Conservation (phyloP, 2,329 filamentous ascomycete species). For the Venturia effusa region DNA sequence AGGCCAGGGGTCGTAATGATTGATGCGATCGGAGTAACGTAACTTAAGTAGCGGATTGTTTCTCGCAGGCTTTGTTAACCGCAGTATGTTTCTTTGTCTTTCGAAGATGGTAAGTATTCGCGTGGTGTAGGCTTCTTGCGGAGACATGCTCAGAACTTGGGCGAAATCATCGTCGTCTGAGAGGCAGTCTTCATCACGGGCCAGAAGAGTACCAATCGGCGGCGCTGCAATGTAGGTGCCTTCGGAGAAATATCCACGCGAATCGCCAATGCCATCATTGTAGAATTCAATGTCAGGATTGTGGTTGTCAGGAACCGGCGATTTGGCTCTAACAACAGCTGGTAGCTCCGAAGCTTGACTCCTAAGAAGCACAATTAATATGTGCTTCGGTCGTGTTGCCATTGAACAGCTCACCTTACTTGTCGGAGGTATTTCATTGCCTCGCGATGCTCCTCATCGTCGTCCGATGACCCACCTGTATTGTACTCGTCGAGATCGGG, state of each 20-base stretch:
- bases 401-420: constrained; percentile 16
- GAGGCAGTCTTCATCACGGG: neutral
- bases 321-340: constrained; percentile 55
- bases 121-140: constrained; percentile 57
- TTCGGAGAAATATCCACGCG: constrained; percentile 60
- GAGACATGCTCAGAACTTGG: constrained; percentile 19
- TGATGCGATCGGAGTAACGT: neutral
- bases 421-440: constrained; percentile 23
- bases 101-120: constrained; percentile 56
- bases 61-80: constrained; percentile 32
- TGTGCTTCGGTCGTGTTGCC: constrained; percentile 14
- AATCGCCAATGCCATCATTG: constrained; percentile 31
- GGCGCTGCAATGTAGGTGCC: constrained; percentile 65
- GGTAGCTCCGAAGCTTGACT: constrained; percentile 66
- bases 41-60: neutral
- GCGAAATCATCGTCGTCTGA: constrained; percentile 17
- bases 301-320: constrained; percentile 22
- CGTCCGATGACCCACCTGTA: constrained; percentile 13
- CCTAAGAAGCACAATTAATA: constrained; percentile 34
- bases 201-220: constrained; percentile 21
- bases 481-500: constrained; percentile 8
- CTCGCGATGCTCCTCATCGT: constrained; percentile 19
- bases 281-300: constrained; percentile 33
- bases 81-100: constrained; percentile 52
- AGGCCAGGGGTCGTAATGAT: neutral